Conservation (phyloP, 2,329 filamentous ascomycete species). For the Xylariaceae sp. region DNA sequence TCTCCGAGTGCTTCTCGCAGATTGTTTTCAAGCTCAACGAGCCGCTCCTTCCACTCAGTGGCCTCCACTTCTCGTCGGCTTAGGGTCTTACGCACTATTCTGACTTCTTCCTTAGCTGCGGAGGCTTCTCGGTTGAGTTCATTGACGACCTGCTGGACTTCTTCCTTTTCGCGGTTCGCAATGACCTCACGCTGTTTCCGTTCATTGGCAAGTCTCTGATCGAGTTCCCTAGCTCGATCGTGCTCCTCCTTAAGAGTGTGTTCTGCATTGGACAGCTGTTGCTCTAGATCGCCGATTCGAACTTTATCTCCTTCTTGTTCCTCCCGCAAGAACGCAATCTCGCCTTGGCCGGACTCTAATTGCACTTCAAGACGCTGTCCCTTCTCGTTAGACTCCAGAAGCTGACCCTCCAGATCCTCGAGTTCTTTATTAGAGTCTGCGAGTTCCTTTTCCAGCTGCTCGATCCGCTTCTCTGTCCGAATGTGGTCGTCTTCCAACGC, state of each 20-base stretch:
- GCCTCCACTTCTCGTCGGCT: constrained; percentile 84
- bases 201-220: constrained; percentile 74
- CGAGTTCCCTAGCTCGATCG: constrained; percentile 70
- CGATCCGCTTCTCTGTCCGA: constrained; percentile 72
- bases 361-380: constrained; percentile 84
- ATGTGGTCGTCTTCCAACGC: constrained; percentile 87
- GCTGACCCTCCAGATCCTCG: constrained; percentile 78
- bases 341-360: constrained; percentile 85
- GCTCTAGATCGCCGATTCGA: constrained; percentile 90
- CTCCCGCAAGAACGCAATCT: constrained; percentile 92
- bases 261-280: constrained; percentile 74
- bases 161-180: constrained; percentile 86
- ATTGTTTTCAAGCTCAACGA: constrained; percentile 86
- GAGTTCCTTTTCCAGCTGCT: constrained; percentile 79
- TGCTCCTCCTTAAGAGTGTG: constrained; percentile 79
- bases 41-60: constrained; percentile 83
- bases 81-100: constrained; percentile 77
- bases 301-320: constrained; percentile 98
- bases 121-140: constrained; percentile 85
- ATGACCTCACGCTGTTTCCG: constrained; percentile 83
- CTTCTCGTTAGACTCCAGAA: constrained; percentile 83
- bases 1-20: constrained; percentile 85
- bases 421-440: constrained; percentile 82
- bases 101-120: constrained; percentile 79
- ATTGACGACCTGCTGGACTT: constrained; percentile 89